phyloP scores from a whole-genome alignment of 2,329 filamentous ascomycete genomes.

The Tolypocladium ovalisporum region DNA sequence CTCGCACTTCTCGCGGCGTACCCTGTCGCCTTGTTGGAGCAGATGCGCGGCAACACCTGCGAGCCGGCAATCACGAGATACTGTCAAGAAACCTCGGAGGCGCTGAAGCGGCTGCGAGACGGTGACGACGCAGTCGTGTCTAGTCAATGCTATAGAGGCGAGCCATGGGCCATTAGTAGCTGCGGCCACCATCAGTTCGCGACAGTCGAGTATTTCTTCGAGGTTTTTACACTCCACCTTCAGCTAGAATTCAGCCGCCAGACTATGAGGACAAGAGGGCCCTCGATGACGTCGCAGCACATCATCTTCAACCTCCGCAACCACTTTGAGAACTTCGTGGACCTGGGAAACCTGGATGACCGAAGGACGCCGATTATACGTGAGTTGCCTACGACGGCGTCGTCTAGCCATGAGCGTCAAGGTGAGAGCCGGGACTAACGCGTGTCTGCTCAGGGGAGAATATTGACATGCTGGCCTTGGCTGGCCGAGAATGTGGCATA shows the following conservation, averaged over 20 bases:
- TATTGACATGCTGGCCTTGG: constrained; percentile 11
- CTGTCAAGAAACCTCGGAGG: constrained; percentile 9
- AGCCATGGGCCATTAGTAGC: background rate
- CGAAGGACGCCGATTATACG: constrained; percentile 10
- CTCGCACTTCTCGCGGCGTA: constrained; percentile 13
- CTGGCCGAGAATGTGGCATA: constrained; percentile 9
- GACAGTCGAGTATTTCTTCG: constrained; percentile 13
- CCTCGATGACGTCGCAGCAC: constrained; percentile 11
- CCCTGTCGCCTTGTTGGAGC: constrained; percentile 14
- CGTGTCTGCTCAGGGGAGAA: constrained; percentile 10
- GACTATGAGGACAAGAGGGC: background rate
- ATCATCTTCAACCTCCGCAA: constrained; percentile 14
- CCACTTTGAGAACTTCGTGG: constrained; percentile 14
- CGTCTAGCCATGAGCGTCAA: background rate
- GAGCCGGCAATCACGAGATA: constrained; percentile 13
- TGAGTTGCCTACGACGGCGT: constrained; percentile 4
- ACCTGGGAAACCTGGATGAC: constrained; percentile 9
- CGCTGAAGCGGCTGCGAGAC: constrained; percentile 8
- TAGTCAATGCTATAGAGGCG: background rate
- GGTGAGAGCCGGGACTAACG: background rate
- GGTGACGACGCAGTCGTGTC: background rate
- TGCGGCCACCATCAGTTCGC: background rate
- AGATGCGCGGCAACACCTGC: constrained; percentile 11
- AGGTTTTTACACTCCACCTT: constrained; percentile 14
- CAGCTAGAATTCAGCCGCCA: constrained; percentile 11